These are phyloP conservation scores for Nitzschia sp. DNA, from an alignment of 108 stramenopile genomes.

Conservation along the genomic window DNA sequence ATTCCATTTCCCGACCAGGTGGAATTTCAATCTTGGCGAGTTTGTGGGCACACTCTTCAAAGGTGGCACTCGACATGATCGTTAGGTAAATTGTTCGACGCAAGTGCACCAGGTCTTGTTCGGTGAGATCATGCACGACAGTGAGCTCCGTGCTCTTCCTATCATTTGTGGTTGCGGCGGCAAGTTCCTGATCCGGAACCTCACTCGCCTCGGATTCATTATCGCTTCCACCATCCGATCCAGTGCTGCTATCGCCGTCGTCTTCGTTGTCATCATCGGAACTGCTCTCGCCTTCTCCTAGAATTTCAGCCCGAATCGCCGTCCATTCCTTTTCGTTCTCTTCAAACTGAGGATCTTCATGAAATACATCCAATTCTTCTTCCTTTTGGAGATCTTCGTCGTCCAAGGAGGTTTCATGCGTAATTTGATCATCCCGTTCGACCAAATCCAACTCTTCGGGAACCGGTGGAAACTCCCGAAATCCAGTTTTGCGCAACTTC, in stretches of 20 bases:
- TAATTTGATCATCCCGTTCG: conserved; percentile 97
- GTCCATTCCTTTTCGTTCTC: conserved; percentile 91
- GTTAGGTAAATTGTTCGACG: conserved; percentile 98
- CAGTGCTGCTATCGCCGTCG: conserved; percentile 55
- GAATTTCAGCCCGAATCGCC: conserved; percentile 86
- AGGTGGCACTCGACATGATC: conserved; percentile 97
- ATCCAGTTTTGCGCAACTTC: conserved; percentile 81
- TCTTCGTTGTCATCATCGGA: conserved; percentile 64
- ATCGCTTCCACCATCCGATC: conserved; percentile 49
- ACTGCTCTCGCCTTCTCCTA: conserved; percentile 74
- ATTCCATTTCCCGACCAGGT: conserved; percentile 76
- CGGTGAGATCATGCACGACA: conserved; percentile 79
- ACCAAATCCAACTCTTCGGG: conserved; percentile 93
- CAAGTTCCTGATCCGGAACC: conserved; percentile 8
- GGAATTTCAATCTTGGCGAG: conserved; percentile 95
- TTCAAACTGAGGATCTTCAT: conserved; percentile 72
- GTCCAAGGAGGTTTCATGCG: conserved; percentile 93
- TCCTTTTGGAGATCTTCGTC: conserved; percentile 90
- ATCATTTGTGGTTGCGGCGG: neutral
- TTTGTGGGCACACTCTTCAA: conserved; percentile 99
- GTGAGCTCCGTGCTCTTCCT: conserved; percentile 37
- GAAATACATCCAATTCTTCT: conserved; percentile 88
- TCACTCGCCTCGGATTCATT: conserved; percentile 25
- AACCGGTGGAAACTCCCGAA: conserved; percentile 81
- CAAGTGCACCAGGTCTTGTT: conserved; percentile 94